A percentile compares a stretch with the other conserved stretches of the same genome.
Conservation (phyloP, 805 yeast species). For the Candida ovalis region DNA sequence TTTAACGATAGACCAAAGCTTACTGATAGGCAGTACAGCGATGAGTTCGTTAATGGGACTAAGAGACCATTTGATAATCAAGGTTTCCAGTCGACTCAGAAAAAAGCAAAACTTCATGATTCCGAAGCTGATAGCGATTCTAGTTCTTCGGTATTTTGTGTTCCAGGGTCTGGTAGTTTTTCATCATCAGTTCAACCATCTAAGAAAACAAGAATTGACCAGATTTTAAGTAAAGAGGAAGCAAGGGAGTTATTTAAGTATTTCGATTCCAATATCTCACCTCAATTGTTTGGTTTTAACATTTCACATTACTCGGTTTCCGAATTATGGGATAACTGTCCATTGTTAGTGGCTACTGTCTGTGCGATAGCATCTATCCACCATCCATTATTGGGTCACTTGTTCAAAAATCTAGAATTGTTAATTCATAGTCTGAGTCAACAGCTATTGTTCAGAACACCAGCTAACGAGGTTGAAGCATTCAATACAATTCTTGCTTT, state of each 20-base stretch:
- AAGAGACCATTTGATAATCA: neutral
- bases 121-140: neutral
- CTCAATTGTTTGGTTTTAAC: slow-evolving; percentile 65
- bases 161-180: neutral
- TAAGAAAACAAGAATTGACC: slow-evolving; percentile 8
- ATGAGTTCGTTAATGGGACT: neutral
- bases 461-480: slow-evolving; percentile 42
- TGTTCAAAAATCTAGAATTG: slow-evolving; percentile 26
- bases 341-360: slow-evolving; percentile 55
- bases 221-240: slow-evolving; percentile 20
- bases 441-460: slow-evolving; percentile 32
- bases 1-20: neutral
- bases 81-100: neutral
- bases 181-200: neutral
- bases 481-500: slow-evolving; percentile 61
- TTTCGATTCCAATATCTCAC: slow-evolving; percentile 53
- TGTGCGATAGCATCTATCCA: slow-evolving; percentile 62
- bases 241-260: slow-evolving; percentile 47
- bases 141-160: neutral
- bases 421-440: slow-evolving; percentile 29
- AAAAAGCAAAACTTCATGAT: neutral
- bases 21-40: neutral
- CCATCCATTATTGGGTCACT: slow-evolving; percentile 37
- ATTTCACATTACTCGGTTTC: slow-evolving; percentile 47
- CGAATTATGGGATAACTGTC: slow-evolving; percentile 50